These are phyloP conservation scores for Paramecium tetraurelia DNA, from an alignment of 73 alveolate species.

Conservation along the genomic window DNA sequence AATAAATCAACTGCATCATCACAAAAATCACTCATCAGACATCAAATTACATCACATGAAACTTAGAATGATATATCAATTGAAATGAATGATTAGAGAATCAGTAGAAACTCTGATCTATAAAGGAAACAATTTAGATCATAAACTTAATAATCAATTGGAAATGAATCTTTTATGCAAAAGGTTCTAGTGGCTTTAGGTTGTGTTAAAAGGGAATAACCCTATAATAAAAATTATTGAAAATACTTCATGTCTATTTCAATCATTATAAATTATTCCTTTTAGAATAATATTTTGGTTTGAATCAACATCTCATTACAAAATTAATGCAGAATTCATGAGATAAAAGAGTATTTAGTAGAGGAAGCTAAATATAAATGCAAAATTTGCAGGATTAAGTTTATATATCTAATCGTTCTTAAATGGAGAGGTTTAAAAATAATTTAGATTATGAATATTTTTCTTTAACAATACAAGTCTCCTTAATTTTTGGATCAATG, in stretches of 20 bases:
- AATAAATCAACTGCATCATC: slow-evolving; percentile 17
- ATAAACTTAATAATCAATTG: background rate
- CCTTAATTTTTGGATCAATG: too few species aligned
- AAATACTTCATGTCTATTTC: background rate
- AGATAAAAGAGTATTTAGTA: background rate
- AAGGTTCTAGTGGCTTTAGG: slow-evolving; percentile 55
- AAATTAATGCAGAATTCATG: background rate
- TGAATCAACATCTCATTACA: too few species aligned
- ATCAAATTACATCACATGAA: background rate
- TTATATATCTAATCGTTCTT: background rate
- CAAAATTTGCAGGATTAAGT: background rate
- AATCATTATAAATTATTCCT: background rate
- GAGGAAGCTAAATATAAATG: too few species aligned
- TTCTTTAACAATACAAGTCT: too few species aligned
- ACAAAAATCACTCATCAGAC: background rate
- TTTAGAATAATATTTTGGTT: background rate
- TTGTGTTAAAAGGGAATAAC: slow-evolving; percentile 50
- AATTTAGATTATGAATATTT: background rate
- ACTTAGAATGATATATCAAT: background rate
- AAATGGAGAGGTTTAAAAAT: too few species aligned
- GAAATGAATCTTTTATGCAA: slow-evolving; percentile 15
- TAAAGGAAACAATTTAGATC: background rate
- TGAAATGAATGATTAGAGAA: background rate
- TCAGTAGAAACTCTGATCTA: background rate
- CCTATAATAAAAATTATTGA: background rate